Base-by-base conservation (phyloP, 495 filamentous ascomycete species). In the Delitschia confertaspora region DNA sequence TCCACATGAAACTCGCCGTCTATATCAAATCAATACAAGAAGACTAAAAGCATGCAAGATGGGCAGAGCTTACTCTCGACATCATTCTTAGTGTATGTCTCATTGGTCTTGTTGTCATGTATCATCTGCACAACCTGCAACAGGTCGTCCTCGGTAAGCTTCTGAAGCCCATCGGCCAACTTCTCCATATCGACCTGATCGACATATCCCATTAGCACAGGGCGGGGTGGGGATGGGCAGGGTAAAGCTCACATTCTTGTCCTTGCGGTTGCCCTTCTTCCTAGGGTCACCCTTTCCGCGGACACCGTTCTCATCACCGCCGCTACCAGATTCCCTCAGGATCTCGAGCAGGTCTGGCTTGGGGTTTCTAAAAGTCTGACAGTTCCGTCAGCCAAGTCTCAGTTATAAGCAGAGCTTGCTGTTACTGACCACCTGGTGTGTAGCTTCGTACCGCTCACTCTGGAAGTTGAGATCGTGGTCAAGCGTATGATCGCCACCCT, bases 1-100 rank as follows among this genome's bases (percentile, higher is more conserved):
- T 99, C 93, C 42, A 99, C 89, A 46, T 95, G 89, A 70, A 99
- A 99, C 66, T 99, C 93, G 49, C 93, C 93, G 59, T 85, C 86
- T 91, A 60, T 32, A 20, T 4, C 17, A 22, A 14, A 17, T 13
- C 36, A 33, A 55, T 42, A 60, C 47, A 51, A 18, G 49, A 37
- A 16, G 33, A 45, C 7, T 26, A 31, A 38, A 21, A 38, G 22
- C 6, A 13, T n/a, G n/a, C n/a, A n/a, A 6, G 13, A 25, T 16
- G 6, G 7, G 11, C 9, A 18, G 9, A 24, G 71, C 83, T 69
- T 65, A 89, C 85, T 79, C 51, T 99, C 93, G 29, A 95, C 75
- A 63, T 99, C 93, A 47, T 95, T 96, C 67, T 93, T 93, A 29
- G 85, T 88, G 61, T 95, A 95, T 0, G 91, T 95, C 23, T 91